Percentiles rank a stretch among this genome's conserved stretches.
Evolutionary conservation across 495 filamentous ascomycete species (phyloP).

Genomic region (Aspergillus cavernicola): DNA sequence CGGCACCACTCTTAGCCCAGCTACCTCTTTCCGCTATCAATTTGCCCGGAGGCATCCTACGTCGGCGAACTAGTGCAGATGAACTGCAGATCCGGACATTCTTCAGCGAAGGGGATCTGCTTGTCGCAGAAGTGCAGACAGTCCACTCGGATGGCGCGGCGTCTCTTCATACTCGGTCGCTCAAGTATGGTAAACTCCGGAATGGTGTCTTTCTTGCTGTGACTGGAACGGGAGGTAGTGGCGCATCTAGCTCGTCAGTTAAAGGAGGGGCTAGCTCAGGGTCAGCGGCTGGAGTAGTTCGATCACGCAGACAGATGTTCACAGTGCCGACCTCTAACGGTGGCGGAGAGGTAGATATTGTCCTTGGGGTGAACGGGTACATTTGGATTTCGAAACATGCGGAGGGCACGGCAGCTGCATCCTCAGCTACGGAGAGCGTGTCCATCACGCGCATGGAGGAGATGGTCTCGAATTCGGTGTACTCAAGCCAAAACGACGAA

Average conservation of each 20-base stretch:
- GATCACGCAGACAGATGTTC: slow-evolving; percentile 81
- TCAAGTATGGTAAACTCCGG: slow-evolving; percentile 92
- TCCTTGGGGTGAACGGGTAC: slow-evolving; percentile 92
- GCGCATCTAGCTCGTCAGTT: slow-evolving; percentile 31
- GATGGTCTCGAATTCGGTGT: slow-evolving; percentile 66
- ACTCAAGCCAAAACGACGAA: slow-evolving; percentile 86
- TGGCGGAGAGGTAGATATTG: slow-evolving; percentile 77
- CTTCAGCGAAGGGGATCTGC: slow-evolving; percentile 84
- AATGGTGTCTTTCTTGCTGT: slow-evolving; percentile 88
- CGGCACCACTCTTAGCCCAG: slow-evolving; percentile 72
- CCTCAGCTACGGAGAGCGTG: slow-evolving; percentile 47
- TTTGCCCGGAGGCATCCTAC: slow-evolving; percentile 86
- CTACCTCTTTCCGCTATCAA: slow-evolving; percentile 89
- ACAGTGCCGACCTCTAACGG: slow-evolving; percentile 63
- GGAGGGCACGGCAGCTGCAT: slow-evolving; percentile 47
- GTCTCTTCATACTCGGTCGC: slow-evolving; percentile 77
- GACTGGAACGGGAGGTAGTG: slow-evolving; percentile 71
- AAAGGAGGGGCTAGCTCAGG: slow-evolving; percentile 29
- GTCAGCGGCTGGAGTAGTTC: slow-evolving; percentile 52
- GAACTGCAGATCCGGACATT: slow-evolving; percentile 93
- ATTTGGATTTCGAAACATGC: slow-evolving; percentile 86
- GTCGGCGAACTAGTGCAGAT: slow-evolving; percentile 86
- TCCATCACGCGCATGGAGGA: slow-evolving; percentile 83
- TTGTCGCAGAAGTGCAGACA: slow-evolving; percentile 88
- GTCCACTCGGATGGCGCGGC: slow-evolving; percentile 78